A percentile compares a stretch with the other conserved stretches of the same genome.
Conservation (phyloP, 768 basidiomycete species). For the Tylopilus sp. region DNA sequence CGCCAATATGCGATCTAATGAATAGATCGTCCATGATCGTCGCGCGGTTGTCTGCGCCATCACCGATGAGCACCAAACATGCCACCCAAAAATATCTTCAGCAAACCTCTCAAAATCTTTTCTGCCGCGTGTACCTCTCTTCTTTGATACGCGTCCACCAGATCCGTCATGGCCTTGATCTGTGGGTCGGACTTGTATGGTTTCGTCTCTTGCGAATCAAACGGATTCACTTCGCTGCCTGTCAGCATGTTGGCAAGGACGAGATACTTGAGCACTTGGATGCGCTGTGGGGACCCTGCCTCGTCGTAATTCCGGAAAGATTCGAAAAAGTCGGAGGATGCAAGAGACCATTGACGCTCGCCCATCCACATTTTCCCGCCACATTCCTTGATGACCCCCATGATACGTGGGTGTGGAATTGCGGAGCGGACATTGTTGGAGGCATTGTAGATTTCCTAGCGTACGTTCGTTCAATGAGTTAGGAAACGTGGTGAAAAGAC, state of each 20-base stretch:
- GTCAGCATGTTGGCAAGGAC: slow-evolving; percentile 98
- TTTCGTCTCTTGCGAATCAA: slow-evolving; percentile 99
- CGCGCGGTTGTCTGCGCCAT: slow-evolving; percentile 71
- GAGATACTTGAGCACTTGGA: slow-evolving; percentile 97
- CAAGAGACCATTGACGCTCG: slow-evolving; percentile 98
- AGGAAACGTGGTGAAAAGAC: not conserved
- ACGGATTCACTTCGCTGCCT: slow-evolving; percentile 97
- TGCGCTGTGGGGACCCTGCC: slow-evolving; percentile 92
- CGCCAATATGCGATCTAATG: slow-evolving; percentile 94
- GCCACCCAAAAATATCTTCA: too few species aligned
- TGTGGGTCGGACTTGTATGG: slow-evolving; percentile 95
- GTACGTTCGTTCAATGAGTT: slow-evolving; percentile 1
- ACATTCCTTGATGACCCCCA: slow-evolving; percentile 99
- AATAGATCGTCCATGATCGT: slow-evolving; percentile 97
- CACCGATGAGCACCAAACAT: slow-evolving; percentile 1
- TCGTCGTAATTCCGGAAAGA: slow-evolving; percentile 99
- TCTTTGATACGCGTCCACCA: slow-evolving; percentile 95
- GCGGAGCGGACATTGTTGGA: slow-evolving; percentile 90
- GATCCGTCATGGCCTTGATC: slow-evolving; percentile 96
- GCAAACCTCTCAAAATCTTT: slow-evolving; percentile 82
- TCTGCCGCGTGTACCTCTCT: slow-evolving; percentile 97
- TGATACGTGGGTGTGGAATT: slow-evolving; percentile 96
- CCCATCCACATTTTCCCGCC: slow-evolving; percentile 99
- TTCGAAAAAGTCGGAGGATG: slow-evolving; percentile 98
- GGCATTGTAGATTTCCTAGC: slow-evolving; percentile 96